Evolutionary conservation across 202 grass and related monocot genomes (phyloP).

Genomic region (Alloteropsis angusta): DNA sequence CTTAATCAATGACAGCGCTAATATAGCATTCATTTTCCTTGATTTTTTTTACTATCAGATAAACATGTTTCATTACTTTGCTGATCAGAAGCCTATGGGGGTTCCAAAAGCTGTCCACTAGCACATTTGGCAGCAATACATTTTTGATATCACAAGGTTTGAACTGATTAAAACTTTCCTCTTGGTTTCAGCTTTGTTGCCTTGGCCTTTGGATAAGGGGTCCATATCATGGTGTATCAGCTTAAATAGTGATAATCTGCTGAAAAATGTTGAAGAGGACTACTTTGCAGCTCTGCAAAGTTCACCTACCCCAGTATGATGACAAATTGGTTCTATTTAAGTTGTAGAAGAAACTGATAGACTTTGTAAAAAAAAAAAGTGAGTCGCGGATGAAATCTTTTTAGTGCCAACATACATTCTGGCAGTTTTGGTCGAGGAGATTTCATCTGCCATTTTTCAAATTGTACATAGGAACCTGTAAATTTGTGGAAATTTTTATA

Average conservation of each 20-base stretch:
- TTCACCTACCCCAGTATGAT: slow-evolving; percentile 29
- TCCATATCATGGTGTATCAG: slow-evolving; percentile 90
- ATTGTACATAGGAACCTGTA: slow-evolving; percentile 40
- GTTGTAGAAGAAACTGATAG: not conserved
- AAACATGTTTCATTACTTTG: not conserved
- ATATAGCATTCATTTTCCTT: not conserved
- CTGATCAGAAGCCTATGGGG: not conserved
- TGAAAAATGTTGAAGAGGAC: slow-evolving; percentile 89
- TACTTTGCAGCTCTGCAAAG: slow-evolving; percentile 64
- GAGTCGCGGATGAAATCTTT: not conserved
- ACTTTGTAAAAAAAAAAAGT: not conserved
- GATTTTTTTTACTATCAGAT: not conserved
- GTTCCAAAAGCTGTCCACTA: not conserved
- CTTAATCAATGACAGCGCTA: not conserved
- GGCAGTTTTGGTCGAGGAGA: slow-evolving; percentile 41
- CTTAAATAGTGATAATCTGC: slow-evolving; percentile 57
- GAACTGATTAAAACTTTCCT: not conserved
- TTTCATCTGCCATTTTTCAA: slow-evolving; percentile 29
- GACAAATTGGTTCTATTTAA: not conserved
- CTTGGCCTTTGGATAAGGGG: slow-evolving; percentile 59
- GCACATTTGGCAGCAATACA: not conserved
- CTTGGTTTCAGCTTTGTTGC: slow-evolving; percentile 31
- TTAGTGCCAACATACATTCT: slow-evolving; percentile 23
- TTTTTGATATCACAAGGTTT: not conserved
- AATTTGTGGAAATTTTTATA: slow-evolving; percentile 1